Percentiles rank a stretch among this genome's conserved stretches.
phyloP scores from a whole-genome alignment of 257 asterid species.

The Fraxinus cuspidata region DNA sequence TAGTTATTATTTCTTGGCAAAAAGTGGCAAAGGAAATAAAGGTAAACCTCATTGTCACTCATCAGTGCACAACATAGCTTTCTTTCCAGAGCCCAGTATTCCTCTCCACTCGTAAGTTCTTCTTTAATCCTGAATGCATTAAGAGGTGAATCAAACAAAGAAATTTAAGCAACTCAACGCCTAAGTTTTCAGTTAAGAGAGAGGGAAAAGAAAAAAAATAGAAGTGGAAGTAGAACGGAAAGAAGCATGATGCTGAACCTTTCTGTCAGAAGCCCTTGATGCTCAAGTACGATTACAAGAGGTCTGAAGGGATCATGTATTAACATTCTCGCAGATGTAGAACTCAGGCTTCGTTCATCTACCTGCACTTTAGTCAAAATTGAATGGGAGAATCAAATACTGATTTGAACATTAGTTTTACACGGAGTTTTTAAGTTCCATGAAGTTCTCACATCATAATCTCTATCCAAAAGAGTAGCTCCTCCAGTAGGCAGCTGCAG shows the following conservation, averaged over 20 bases:
- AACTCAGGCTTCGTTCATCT: conserved; percentile 28
- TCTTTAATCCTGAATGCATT: conserved; percentile 54
- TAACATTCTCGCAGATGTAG: conserved; percentile 36
- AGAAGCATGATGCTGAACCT: conserved; percentile 41
- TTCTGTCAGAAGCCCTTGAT: conserved; percentile 61
- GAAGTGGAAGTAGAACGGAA: conserved; percentile 11
- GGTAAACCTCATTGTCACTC: conserved; percentile 56
- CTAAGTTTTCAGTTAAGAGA: conserved; percentile 11
- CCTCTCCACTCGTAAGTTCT: conserved; percentile 73
- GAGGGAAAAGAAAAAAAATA: conserved; percentile 8
- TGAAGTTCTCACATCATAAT: conserved; percentile 35
- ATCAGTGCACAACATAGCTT: conserved; percentile 63
- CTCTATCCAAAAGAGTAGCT: conserved; percentile 25
- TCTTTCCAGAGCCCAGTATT: conserved; percentile 94
- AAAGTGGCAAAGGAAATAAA: conserved; percentile 11
- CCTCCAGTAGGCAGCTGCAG: conserved; percentile 43
- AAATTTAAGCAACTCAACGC: conserved; percentile 8
- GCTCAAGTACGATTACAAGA: conserved; percentile 60
- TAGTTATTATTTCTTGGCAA: background rate
- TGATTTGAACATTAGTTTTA: conserved; percentile 8
- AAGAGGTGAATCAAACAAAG: conserved; percentile 11
- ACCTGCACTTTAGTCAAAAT: conserved; percentile 41
- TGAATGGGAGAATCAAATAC: conserved; percentile 14
- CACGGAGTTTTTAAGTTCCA: conserved; percentile 9
- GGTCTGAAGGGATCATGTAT: conserved; percentile 65